phyloP scores from a whole-genome alignment of 106 monocot genomes.

The Platanthera guangdongensis region DNA sequence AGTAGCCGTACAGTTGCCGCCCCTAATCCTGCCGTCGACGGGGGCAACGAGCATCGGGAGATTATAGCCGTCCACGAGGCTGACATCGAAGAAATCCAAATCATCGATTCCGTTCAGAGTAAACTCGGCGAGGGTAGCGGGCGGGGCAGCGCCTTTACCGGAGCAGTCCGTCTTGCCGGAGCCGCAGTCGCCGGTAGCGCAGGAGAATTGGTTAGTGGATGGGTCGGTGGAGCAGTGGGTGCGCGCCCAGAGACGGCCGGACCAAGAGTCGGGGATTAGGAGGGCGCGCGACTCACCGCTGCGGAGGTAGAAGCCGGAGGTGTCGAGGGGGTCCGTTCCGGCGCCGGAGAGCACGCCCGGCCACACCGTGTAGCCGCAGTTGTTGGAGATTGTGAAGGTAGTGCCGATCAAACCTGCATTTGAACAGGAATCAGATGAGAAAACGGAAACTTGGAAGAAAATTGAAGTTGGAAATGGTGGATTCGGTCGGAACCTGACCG shows the following conservation, averaged over 20 bases:
- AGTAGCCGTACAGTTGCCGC: constrained; percentile 45
- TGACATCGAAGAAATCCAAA: constrained; percentile 68
- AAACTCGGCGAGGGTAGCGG: constrained; percentile 70
- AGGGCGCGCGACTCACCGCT: constrained; percentile 33
- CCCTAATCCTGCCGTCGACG: constrained; percentile 11
- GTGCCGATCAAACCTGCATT: constrained; percentile 21
- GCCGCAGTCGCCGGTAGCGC: constrained; percentile 70
- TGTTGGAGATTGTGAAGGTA: constrained; percentile 77
- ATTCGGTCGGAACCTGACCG: neutral
- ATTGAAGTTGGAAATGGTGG: neutral
- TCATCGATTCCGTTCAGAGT: constrained; percentile 51
- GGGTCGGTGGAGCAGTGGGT: constrained; percentile 57
- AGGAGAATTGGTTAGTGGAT: constrained; percentile 36
- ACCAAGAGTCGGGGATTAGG: constrained; percentile 52
- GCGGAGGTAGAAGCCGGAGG: constrained; percentile 39
- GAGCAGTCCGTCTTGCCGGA: constrained; percentile 37
- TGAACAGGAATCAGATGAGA: neutral
- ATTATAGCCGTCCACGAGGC: constrained; percentile 71
- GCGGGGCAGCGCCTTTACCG: constrained; percentile 47
- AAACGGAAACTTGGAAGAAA: neutral
- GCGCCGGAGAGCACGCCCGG: constrained; percentile 76
- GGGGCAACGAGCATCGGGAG: constrained; percentile 53
- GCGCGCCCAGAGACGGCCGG: constrained; percentile 85
- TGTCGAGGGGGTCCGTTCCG: constrained; percentile 37
- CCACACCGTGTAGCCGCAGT: constrained; percentile 84